A percentile compares a stretch with the other conserved stretches of the same genome.
phyloP scores from a whole-genome alignment of 2,329 filamentous ascomycete genomes.

The Thelonectria rubi region DNA sequence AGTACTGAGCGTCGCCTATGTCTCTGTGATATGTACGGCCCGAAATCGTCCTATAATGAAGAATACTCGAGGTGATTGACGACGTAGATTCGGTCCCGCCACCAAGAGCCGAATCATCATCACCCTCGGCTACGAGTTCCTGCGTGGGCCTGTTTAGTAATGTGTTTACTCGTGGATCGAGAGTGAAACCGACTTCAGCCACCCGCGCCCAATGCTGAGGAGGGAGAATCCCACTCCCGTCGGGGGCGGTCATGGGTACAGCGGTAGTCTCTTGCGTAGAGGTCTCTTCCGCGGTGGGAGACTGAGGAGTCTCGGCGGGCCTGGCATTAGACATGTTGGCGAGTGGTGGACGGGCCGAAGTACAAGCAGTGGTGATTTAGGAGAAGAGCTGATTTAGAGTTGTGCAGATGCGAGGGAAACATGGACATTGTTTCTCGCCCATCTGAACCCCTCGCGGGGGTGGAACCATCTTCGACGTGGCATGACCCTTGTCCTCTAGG shows the following conservation, averaged over 20 bases:
- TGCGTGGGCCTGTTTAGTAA: background rate
- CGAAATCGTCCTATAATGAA: slow-evolving; percentile 29
- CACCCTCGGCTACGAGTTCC: slow-evolving; percentile 21
- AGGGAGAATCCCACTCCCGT: slow-evolving; percentile 23
- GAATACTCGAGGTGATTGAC: slow-evolving; percentile 27
- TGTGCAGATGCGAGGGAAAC: background rate
- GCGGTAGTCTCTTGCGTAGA: too few species aligned
- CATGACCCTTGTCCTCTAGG: background rate
- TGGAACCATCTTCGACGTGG: background rate
- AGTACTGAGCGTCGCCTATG: slow-evolving; percentile 30
- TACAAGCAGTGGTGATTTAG: background rate
- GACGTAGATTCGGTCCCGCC: slow-evolving; percentile 21
- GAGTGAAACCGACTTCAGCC: slow-evolving; percentile 19
- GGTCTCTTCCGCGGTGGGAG: background rate
- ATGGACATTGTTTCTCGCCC: background rate
- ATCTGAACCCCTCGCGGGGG: background rate
- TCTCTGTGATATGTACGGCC: slow-evolving; percentile 30
- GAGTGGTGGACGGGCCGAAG: background rate
- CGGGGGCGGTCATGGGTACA: background rate
- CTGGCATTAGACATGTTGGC: background rate
- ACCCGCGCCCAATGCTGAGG: slow-evolving; percentile 30
- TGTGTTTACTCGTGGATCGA: background rate
- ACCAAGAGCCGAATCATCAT: slow-evolving; percentile 22
- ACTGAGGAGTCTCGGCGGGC: background rate
- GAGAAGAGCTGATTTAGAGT: background rate